Base-by-base conservation (phyloP, 176 grass and related monocot genomes). In the Carex kokanica region DNA sequence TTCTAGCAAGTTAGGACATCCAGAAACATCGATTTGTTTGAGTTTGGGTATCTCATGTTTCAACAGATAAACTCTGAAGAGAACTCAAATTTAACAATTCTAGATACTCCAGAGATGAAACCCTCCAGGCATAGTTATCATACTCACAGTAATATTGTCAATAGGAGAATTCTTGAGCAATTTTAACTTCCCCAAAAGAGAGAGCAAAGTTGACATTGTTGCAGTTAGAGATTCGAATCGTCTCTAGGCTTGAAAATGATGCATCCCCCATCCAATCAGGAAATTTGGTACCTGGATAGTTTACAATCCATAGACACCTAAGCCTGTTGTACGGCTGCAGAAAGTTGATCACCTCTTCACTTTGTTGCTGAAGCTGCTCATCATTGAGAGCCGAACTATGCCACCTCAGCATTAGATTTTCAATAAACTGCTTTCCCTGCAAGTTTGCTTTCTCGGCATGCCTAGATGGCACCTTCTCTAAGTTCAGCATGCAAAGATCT, bases 401-500 rank as follows among this genome's bases (percentile, higher is more conserved):
- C 92, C 89, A 94, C 17, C 83, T 72, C 63, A 91, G 83, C 89
- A 91, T 87, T 78, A 94, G 17, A 83, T 82, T 82, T 10, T 84
- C 49, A 65, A 94, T 71, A 45, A 86, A 87, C 18, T 84, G 63
- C 11, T 94, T 89, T 12, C 21, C 64, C 10, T 52, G 17, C 89
- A 94, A 84, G 83, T 88, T 84, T 8, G 83, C 87, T 11, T 72
- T 72, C 52, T 9, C 7, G 4, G 77, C 85, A 73, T 85, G 60
- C 32, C 12, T 27, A n/a, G 12, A 2, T 8, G 49, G 80, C 16
- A 40, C 75, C 9, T 80, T 88, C 2, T 81, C 92, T 65, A 94
- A 59, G 40, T 89, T 94, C 21, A 86, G 73, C 29, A 94, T 78
- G 63, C 89, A 91, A 81, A 94, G 85, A 53, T 94, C 92, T 89